Conservation (phyloP, 228 moss, liverwort and hornwort species). For the Sphagnum fallax region DNA sequence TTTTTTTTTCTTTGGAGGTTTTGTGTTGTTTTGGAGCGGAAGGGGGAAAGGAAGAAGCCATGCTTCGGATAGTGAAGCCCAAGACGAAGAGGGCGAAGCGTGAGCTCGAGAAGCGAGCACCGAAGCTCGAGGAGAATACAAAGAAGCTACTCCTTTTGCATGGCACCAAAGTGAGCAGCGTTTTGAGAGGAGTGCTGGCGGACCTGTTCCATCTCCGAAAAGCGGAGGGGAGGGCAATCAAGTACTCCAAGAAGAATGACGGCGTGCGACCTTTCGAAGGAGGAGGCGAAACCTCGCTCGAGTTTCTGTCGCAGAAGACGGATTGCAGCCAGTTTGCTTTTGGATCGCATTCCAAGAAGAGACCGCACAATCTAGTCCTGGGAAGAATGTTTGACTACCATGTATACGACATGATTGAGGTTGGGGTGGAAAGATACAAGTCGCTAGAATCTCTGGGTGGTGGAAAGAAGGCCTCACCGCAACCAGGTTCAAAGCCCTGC, state of each 20-base stretch:
- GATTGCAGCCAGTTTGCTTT: slow-evolving; percentile 91
- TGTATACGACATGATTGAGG: slow-evolving; percentile 91
- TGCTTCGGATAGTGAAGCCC: slow-evolving; percentile 86
- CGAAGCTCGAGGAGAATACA: slow-evolving; percentile 77
- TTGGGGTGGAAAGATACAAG: slow-evolving; percentile 77
- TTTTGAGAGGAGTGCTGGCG: slow-evolving; percentile 57
- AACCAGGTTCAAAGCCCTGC: slow-evolving; percentile 90
- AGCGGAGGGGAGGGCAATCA: slow-evolving; percentile 65
- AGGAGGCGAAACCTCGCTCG: slow-evolving; percentile 80
- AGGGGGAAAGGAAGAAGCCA: slow-evolving; percentile 14
- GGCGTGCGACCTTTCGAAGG: slow-evolving; percentile 91
- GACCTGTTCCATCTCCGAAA: slow-evolving; percentile 83
- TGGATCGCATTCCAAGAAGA: slow-evolving; percentile 93
- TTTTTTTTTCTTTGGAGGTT: not conserved
- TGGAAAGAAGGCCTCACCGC: slow-evolving; percentile 73
- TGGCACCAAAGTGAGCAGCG: slow-evolving; percentile 66
- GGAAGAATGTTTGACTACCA: slow-evolving; percentile 95
- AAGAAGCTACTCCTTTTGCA: slow-evolving; percentile 85
- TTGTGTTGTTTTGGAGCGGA: not conserved
- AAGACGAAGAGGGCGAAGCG: slow-evolving; percentile 80
- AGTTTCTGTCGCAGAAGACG: slow-evolving; percentile 88
- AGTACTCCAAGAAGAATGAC: slow-evolving; percentile 88
- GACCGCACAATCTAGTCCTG: slow-evolving; percentile 75
- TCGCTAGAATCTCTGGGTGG: slow-evolving; percentile 74
- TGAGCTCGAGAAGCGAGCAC: slow-evolving; percentile 82